Evolutionary conservation across 2,329 filamentous ascomycete genomes (phyloP), one percentile per base, ranked within the genome.

Genomic region (Aspergillus tanneri): DNA sequence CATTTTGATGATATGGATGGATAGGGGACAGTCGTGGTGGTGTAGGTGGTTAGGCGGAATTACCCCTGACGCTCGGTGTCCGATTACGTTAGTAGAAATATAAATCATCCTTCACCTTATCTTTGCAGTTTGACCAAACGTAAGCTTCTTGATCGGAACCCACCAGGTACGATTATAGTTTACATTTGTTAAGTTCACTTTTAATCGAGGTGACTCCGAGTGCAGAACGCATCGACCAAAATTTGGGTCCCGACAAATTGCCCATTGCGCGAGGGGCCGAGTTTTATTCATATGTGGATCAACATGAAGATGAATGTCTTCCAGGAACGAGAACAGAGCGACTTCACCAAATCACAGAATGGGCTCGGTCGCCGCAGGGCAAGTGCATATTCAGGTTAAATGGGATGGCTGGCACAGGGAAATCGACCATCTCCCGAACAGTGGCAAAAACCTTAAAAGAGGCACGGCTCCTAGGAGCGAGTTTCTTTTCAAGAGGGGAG

Each of bases 401-500:
- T 11, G 24, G 24, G 5, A 56, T 66, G 55, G 67, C 68, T 2
- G 67, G 68, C 9, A 70, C 66, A 4, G 53, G 53, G 2, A 6
- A 27, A 27, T 27, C 24, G 11, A 27, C 24, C 11, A 27, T 27
- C 24, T 27, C 24, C 11, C 24, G 24, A 27, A 27, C 24, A 27
- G 11, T 27, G 6, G 24, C 24, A 27, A 35, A 50, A 21, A 32
- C 12, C 4, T 42, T 63, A 8, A 40, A 59, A 6, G 50, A 55
- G 2, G 34, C 47, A 2, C 24, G 22, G 10, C 27, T 50, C 12
- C 63, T 72, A 34, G 64, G 61, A n/a, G 67, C 68, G 2, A 72
- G 65, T 48, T 77, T 77, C 75, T 76, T 58, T 78, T 77, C 57
- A 74, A 72, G 44, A 68, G 62, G 47, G 71, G 69, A 2, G 71